phyloP scores from a whole-genome alignment of 352 stramenopile genomes.

The Lagenidium giganteum region DNA sequence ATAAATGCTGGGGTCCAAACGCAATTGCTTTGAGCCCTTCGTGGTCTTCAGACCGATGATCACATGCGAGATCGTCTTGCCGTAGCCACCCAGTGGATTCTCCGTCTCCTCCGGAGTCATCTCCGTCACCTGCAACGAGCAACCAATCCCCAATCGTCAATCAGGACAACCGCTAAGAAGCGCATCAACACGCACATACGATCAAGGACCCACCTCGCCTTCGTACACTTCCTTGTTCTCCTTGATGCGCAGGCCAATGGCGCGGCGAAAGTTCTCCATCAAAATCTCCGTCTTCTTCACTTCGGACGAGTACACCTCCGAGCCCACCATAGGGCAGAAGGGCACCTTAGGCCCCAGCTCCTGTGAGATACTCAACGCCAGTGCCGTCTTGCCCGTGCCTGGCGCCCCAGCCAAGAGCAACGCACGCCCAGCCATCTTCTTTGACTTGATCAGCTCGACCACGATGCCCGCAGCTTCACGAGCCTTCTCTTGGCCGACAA shows the following conservation, averaged over 20 bases:
- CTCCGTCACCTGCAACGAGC: constrained; percentile 88
- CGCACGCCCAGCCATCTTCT: constrained; percentile 97
- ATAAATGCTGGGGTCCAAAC: constrained; percentile 98
- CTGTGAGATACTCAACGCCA: constrained; percentile 95
- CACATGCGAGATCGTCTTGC: constrained; percentile 97
- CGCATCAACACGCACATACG: background rate
- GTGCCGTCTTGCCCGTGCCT: constrained; percentile 96
- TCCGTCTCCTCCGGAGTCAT: constrained; percentile 98
- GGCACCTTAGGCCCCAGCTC: constrained; percentile 96
- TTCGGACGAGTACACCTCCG: constrained; percentile 97
- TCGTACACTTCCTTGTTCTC: constrained; percentile 99
- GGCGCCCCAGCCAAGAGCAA: constrained; percentile 95
- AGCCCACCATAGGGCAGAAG: constrained; percentile 98
- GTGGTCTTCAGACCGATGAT: constrained; percentile 98
- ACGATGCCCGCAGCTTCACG: constrained; percentile 95
- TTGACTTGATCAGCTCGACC: constrained; percentile 96
- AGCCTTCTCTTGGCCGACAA: constrained; percentile 96
- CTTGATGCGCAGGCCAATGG: constrained; percentile 98
- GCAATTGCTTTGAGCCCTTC: constrained; percentile 95
- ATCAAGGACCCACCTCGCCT: constrained; percentile 48
- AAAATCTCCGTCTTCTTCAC: constrained; percentile 99
- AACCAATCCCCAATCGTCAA: no score
- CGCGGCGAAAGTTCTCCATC: constrained; percentile 99
- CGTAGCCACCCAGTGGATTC: constrained; percentile 96
- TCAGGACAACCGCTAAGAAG: no score